Percentiles rank a stretch among this genome's conserved stretches.
Evolutionary conservation across 768 basidiomycete species (phyloP).

Genomic region (Kwoniella europaea): DNA sequence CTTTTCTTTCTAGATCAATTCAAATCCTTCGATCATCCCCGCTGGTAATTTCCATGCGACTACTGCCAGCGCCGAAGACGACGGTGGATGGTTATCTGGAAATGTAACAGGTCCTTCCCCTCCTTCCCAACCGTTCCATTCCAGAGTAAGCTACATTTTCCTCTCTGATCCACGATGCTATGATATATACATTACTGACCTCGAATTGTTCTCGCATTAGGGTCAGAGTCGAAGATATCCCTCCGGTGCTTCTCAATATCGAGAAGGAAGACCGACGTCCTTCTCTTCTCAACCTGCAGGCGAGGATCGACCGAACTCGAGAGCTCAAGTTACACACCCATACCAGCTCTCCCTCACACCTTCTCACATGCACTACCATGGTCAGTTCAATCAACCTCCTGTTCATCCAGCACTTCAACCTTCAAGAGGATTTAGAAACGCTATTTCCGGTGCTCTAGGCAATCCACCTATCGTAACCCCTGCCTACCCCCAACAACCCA

Average conservation of each 20-base stretch:
- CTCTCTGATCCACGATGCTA: background rate
- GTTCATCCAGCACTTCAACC: background rate
- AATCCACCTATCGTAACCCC: background rate
- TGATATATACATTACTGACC: background rate
- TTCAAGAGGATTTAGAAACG: background rate
- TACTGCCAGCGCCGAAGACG: background rate
- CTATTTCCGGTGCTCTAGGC: background rate
- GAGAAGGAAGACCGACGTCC: background rate
- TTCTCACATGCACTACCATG: too few relatives aligned
- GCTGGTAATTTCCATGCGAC: background rate
- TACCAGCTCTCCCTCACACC: too few relatives aligned
- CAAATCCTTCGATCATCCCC: background rate
- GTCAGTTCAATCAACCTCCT: too few relatives aligned
- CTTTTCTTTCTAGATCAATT: background rate
- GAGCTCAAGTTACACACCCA: too few relatives aligned
- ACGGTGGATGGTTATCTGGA: slow-evolving; percentile 15
- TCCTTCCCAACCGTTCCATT: slow-evolving; percentile 16
- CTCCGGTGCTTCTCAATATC: background rate
- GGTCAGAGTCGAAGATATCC: background rate
- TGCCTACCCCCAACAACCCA: slow-evolving; percentile 3
- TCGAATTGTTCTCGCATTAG: background rate
- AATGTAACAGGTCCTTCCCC: background rate
- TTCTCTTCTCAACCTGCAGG: background rate
- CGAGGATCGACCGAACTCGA: background rate
- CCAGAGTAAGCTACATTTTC: background rate